These are phyloP conservation scores for Sarcocystis neurona DNA, from an alignment of 169 alveolate species.

Conservation along the genomic window DNA sequence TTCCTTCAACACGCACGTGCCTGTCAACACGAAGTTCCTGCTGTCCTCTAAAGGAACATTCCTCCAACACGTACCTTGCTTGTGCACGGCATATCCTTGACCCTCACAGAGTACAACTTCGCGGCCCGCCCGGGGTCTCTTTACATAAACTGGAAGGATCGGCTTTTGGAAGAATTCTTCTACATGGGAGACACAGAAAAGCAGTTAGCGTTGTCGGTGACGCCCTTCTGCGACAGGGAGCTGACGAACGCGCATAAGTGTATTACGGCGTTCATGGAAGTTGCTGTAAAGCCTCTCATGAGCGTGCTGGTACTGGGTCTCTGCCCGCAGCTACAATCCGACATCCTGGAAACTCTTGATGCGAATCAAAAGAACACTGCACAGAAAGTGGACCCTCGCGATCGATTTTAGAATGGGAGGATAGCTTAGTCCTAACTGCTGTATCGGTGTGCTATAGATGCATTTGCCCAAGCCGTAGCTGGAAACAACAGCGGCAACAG, in stretches of 20 bases:
- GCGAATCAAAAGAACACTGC: background rate
- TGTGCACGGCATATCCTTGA: slow-evolving; percentile 57
- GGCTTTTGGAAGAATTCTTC: slow-evolving; percentile 79
- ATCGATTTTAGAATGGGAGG: background rate
- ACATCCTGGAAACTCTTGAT: slow-evolving; percentile 29
- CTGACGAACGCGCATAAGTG: slow-evolving; percentile 67
- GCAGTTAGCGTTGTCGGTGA: slow-evolving; percentile 76
- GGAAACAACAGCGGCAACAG: too few relatives aligned
- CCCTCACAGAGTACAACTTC: slow-evolving; percentile 73
- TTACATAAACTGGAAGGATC: slow-evolving; percentile 80
- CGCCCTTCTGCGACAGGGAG: slow-evolving; percentile 81
- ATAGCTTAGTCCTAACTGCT: too few relatives aligned
- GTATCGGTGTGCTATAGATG: too few relatives aligned
- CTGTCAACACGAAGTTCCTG: too few relatives aligned
- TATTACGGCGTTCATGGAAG: slow-evolving; percentile 23
- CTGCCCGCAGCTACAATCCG: slow-evolving; percentile 9
- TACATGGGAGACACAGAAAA: slow-evolving; percentile 83
- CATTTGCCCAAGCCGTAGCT: too few relatives aligned
- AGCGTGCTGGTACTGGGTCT: slow-evolving; percentile 2
- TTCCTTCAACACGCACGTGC: too few relatives aligned
- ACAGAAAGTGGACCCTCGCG: background rate
- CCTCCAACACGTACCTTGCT: too few relatives aligned
- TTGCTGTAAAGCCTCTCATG: slow-evolving; percentile 41
- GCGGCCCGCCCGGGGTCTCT: slow-evolving; percentile 73
- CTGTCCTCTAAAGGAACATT: too few relatives aligned